Percentiles rank a stretch among this genome's conserved stretches.
Evolutionary conservation across 2,329 filamentous ascomycete species (phyloP).

Genomic region (Penicillium palitans): DNA sequence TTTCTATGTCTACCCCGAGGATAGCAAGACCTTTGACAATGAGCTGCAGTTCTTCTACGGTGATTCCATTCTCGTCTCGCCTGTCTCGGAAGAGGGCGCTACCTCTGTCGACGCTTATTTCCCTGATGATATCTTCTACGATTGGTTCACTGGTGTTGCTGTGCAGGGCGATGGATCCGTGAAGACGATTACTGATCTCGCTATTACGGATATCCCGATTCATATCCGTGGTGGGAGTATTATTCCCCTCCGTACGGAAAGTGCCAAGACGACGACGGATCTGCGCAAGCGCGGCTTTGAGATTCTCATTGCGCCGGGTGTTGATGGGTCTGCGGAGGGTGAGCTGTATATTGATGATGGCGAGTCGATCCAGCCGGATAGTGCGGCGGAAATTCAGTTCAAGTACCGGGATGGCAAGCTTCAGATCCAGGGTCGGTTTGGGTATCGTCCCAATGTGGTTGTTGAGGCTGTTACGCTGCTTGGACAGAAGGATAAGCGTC

Average conservation of each 20-base stretch:
- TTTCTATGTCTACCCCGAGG: conserved; percentile 68
- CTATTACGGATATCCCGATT: conserved; percentile 58
- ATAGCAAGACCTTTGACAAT: conserved; percentile 53
- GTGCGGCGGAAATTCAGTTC: conserved; percentile 61
- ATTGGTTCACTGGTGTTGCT: conserved; percentile 57
- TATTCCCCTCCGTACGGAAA: conserved; percentile 55
- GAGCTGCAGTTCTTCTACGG: conserved; percentile 63
- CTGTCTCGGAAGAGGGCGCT: conserved; percentile 54
- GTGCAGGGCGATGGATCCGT: conserved; percentile 45
- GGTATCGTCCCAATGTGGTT: conserved; percentile 27
- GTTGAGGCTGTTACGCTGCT: conserved; percentile 39
- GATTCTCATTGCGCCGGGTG: conserved; percentile 66
- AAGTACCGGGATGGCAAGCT: conserved; percentile 54
- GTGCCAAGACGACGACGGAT: conserved; percentile 61
- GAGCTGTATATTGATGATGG: conserved; percentile 78
- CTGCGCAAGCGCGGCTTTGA: conserved; percentile 66
- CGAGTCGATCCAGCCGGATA: conserved; percentile 60
- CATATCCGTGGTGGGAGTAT: conserved; percentile 63
- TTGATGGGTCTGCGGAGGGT: conserved; percentile 64
- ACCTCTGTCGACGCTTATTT: conserved; percentile 58
- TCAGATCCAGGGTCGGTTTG: conserved; percentile 32
- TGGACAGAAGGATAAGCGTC: conserved; percentile 23
- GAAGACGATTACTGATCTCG: conserved; percentile 48
- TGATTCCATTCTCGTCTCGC: conserved; percentile 56
- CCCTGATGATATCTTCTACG: conserved; percentile 60